Evolutionary conservation across 1,284 basidiomycete genomes (phyloP), one percentile per base, ranked within the genome.

Genomic region (Trichosporon faecale): DNA sequence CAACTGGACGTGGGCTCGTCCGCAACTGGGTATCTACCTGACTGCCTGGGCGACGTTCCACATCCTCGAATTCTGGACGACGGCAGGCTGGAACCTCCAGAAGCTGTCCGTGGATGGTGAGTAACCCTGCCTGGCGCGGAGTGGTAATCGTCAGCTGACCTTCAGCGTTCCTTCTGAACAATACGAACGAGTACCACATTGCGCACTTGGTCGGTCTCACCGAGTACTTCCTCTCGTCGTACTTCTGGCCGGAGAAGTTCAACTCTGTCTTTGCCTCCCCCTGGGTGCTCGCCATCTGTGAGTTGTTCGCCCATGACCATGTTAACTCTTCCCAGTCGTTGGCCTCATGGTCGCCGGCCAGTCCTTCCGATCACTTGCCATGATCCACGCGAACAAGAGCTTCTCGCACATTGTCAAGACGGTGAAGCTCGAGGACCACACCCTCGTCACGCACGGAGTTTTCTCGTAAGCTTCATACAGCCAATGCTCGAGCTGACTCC

Each of bases 71-170:
- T 99, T 96, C 80, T 91, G 91, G 66, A 94, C 96, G 7, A 98
- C 97, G 3, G 95, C 95, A 0, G 92, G 92, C 21, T 99, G 93
- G 91, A 99, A 99, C 82, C 85, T 91, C 49, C 91, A 92, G 67
- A 96, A 95, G 81, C 91, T 95, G 77, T 94, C 90, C 72, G 89
- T 96, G 3, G 94, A 97, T 80, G 96, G 95, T 97, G 80, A 86
- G 93, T 46, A 27, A 2, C 23, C 11, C 11, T 29, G 25, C 25
- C 29, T 12, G 18, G 23, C 46, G 23, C n/a, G 2, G 44, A 65
- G 14, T n/a, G 49, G 25, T 21, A n/a, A 55, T 2, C 11, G 25
- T 2, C 14, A 33, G 16, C 55, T 52, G 4, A 60, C 72, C 52
- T 52, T 25, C 72, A 98, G 96, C 95, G 0, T 99, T 95, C 82